Evolutionary conservation across 371 early-diverging fungal genomes (phyloP).

Genomic region (Mortierella sp.): DNA sequence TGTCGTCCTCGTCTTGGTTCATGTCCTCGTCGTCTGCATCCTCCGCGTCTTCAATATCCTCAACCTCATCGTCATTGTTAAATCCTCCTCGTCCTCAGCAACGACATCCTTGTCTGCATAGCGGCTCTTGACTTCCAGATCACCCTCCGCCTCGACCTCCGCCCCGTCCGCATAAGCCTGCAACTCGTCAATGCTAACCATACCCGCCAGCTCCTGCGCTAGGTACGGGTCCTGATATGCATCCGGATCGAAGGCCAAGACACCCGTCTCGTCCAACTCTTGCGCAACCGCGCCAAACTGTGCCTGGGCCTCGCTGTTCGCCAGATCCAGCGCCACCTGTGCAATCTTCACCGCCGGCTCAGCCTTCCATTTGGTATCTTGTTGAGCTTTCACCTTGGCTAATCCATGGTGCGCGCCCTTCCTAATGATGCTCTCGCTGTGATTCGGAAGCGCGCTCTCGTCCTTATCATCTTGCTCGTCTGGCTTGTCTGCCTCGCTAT

Average conservation of each 20-base stretch:
- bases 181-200: not conserved
- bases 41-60: not conserved
- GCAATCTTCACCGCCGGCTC: not conserved
- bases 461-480: not conserved
- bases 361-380: not conserved
- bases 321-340: not conserved
- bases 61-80: not conserved
- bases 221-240: constrained; percentile 21
- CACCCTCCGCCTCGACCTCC: constrained; percentile 15
- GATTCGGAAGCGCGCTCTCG: not conserved
- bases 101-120: not conserved
- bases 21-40: not conserved
- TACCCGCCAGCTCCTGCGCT: not conserved
- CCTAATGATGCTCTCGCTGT: not conserved
- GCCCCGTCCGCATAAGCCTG: constrained; percentile 4
- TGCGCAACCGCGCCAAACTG: not conserved
- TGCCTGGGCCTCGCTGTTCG: not conserved
- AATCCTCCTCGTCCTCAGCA: not conserved
- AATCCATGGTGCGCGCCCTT: not conserved
- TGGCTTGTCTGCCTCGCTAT: not conserved
- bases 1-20: not conserved
- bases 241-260: not conserved
- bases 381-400: not conserved
- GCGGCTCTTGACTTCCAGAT: not conserved
- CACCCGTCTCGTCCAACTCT: not conserved